Percentiles rank a stretch among this genome's conserved stretches.
These are phyloP conservation scores for Cladosporium sp. DNA, from an alignment of 2,329 filamentous ascomycete genomes.

Conservation along the genomic window DNA sequence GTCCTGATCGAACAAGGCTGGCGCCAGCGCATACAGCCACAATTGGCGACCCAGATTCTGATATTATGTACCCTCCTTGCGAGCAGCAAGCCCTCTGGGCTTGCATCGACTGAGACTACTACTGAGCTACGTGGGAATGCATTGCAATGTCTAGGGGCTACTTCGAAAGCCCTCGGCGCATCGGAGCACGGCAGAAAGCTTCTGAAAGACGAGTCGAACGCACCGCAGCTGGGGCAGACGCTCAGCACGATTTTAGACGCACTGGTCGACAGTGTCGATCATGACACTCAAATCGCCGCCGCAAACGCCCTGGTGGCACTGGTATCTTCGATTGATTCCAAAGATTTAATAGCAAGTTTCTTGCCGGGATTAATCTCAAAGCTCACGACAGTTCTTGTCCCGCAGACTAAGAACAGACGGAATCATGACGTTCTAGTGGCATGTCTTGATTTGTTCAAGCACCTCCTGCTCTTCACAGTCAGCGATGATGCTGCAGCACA, in stretches of 20 bases:
- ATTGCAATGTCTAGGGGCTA: conserved; percentile 62
- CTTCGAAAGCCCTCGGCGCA: conserved; percentile 58
- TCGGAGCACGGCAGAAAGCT: conserved; percentile 41
- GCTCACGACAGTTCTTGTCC: conserved; percentile 68
- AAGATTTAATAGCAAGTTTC: conserved; percentile 74
- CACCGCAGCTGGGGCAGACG: conserved; percentile 76
- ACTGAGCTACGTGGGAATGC: conserved; percentile 73
- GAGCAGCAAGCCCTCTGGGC: conserved; percentile 62
- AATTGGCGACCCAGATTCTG: conserved; percentile 77
- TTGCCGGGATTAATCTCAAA: conserved; percentile 83
- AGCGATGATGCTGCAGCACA: conserved; percentile 15
- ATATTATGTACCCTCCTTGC: conserved; percentile 79
- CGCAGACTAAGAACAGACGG: conserved; percentile 57
- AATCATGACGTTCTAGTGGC: conserved; percentile 57
- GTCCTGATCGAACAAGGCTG: conserved; percentile 74
- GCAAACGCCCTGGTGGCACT: conserved; percentile 60
- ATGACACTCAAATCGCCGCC: conserved; percentile 67
- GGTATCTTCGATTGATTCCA: conserved; percentile 61
- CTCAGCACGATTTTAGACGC: conserved; percentile 76
- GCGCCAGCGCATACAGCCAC: conserved; percentile 63
- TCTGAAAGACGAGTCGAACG: conserved; percentile 53
- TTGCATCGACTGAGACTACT: conserved; percentile 47
- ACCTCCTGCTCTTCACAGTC: conserved; percentile 15
- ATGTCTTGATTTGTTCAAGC: conserved; percentile 22
- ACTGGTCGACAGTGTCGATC: conserved; percentile 58